Percentiles rank a stretch among this genome's conserved stretches.
Conservation (phyloP, 371 early-diverging fungal species). For the Smittium mucronatum region DNA sequence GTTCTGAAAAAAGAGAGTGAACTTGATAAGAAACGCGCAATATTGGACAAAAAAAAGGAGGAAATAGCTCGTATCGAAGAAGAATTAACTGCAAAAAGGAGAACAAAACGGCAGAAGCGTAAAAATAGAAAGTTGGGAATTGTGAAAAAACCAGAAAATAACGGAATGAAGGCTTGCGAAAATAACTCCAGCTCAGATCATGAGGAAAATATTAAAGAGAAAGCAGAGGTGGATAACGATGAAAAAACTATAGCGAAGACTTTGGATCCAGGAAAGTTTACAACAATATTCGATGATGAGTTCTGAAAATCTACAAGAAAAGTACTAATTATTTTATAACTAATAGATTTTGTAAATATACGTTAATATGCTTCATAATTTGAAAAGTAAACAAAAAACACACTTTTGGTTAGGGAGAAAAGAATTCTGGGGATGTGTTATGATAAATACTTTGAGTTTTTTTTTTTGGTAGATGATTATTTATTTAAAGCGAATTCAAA, state of each 20-base stretch:
- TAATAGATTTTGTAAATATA: background rate
- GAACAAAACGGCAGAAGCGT: conserved; percentile 69
- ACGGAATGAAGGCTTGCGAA: background rate
- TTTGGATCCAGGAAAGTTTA: background rate
- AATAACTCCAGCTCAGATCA: no score
- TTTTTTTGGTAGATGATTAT: no score
- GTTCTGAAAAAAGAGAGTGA: conserved; percentile 53
- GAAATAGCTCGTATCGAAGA: conserved; percentile 41
- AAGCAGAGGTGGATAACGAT: background rate
- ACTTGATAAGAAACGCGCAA: conserved; percentile 11
- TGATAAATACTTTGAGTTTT: no score
- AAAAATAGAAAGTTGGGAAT: conserved; percentile 14
- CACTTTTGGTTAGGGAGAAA: no score
- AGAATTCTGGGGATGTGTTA: no score
- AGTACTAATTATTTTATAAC: no score
- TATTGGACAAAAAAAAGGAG: conserved; percentile 38
- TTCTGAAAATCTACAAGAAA: no score
- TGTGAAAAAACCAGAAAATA: background rate
- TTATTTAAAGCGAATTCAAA: conserved; percentile 28
- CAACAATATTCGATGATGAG: background rate
- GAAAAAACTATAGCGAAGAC: background rate
- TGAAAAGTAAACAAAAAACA: background rate
- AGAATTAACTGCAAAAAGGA: conserved; percentile 55
- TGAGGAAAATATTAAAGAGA: no score
- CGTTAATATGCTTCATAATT: background rate